phyloP scores from a whole-genome alignment of 2,329 filamentous ascomycete genomes.

The Pyrenophora tritici-repentis region DNA sequence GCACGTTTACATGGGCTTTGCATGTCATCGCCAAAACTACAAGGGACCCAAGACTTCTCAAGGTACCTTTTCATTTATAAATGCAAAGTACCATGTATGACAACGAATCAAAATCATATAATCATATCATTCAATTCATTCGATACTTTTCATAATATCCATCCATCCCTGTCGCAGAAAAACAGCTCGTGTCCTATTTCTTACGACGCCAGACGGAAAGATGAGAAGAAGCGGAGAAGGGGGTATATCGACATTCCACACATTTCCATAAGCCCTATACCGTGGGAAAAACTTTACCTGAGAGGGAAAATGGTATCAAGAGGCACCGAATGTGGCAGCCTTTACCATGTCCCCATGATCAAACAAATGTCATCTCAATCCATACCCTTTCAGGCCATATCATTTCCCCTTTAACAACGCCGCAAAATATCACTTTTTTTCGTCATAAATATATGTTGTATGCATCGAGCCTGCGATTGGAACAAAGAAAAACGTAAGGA shows the following conservation, averaged over 20 bases:
- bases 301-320: neutral
- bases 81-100: too few species aligned
- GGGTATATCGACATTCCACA: slow-evolving; percentile 7
- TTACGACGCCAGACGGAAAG: neutral
- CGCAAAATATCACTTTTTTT: slow-evolving; percentile 23
- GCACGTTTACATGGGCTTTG: too few species aligned
- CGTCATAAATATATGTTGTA: slow-evolving; percentile 17
- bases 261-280: neutral
- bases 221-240: neutral
- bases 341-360: neutral
- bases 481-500: neutral
- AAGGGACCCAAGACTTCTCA: too few species aligned
- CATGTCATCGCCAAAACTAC: too few species aligned
- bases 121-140: too few species aligned
- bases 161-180: too few species aligned
- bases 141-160: too few species aligned
- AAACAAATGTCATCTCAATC: neutral
- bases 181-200: too few species aligned
- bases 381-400: neutral
- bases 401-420: slow-evolving; percentile 1
- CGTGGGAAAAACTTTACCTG: neutral
- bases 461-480: slow-evolving; percentile 10
- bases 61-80: too few species aligned
- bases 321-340: too few species aligned
- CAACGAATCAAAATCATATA: too few species aligned